A percentile compares a stretch with the other conserved stretches of the same genome.
Conservation (phyloP, 208 protist species). For the Phytomonas sp. region DNA sequence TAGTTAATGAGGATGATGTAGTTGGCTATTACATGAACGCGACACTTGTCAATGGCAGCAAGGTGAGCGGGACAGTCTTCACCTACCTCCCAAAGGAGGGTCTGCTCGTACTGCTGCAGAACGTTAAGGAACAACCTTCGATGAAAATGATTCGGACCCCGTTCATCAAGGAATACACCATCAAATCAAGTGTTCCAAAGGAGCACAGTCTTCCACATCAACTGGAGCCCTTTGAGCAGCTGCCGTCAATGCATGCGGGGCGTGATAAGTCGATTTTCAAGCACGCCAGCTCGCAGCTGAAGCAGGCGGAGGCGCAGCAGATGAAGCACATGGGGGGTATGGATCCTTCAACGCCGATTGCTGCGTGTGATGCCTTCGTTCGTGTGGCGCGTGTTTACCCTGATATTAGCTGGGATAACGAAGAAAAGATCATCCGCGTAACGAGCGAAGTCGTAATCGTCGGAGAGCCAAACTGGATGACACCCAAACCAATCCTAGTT, state of each 20-base stretch:
- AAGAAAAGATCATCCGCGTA: constrained; percentile 62
- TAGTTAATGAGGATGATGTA: constrained; percentile 47
- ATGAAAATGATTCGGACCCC: constrained; percentile 64
- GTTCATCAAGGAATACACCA: constrained; percentile 65
- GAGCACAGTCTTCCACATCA: constrained; percentile 41
- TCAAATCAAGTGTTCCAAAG: constrained; percentile 23
- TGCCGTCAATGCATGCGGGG: constrained; percentile 80
- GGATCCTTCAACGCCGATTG: constrained; percentile 52
- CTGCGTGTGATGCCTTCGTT: constrained; percentile 52
- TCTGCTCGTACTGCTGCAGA: constrained; percentile 56
- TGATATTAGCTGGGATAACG: constrained; percentile 67
- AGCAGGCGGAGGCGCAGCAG: constrained; percentile 37
- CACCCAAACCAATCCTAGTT: constrained; percentile 39
- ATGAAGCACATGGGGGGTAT: constrained; percentile 31
- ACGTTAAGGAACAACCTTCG: constrained; percentile 30
- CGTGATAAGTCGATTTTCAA: constrained; percentile 82
- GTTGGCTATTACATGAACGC: constrained; percentile 59
- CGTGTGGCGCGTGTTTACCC: constrained; percentile 67
- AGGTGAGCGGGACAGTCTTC: constrained; percentile 66
- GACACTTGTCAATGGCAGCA: constrained; percentile 52
- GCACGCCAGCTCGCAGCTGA: constrained; percentile 60
- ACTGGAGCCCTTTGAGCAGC: constrained; percentile 39
- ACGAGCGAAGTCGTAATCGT: constrained; percentile 64
- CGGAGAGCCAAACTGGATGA: constrained; percentile 64
- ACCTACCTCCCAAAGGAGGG: constrained; percentile 74